phyloP scores from a whole-genome alignment of 208 protist genomes.

The Herpetomonas muscarum region DNA sequence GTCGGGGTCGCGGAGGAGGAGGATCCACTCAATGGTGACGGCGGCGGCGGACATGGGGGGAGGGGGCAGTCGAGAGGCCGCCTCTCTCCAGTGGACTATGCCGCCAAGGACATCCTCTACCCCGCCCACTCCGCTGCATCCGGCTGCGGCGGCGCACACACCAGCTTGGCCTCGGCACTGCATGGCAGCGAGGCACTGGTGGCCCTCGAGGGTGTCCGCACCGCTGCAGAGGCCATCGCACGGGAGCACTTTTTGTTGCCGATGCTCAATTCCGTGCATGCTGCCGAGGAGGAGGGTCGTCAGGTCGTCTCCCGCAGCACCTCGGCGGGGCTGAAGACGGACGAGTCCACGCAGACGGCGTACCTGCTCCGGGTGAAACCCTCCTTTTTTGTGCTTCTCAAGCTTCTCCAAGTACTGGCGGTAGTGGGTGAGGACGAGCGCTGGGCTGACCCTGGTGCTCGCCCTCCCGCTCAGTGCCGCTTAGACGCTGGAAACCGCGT shows the following conservation, averaged over 20 bases:
- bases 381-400: slow-evolving; percentile 36
- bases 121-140: background rate
- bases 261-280: too few relatives aligned
- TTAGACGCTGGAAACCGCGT: slow-evolving; percentile 1
- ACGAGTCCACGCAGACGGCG: background rate
- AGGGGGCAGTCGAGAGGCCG: background rate
- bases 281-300: too few relatives aligned
- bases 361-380: slow-evolving; percentile 6
- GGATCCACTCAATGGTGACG: background rate
- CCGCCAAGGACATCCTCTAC: slow-evolving; percentile 1
- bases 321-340: background rate
- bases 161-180: background rate
- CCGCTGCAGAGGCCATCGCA: background rate
- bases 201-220: background rate
- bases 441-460: background rate
- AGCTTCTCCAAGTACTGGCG: slow-evolving; percentile 15
- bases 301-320: background rate
- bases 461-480: background rate
- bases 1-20: background rate
- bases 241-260: background rate
- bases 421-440: slow-evolving; percentile 12
- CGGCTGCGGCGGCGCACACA: background rate
- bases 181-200: background rate
- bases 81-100: background rate
- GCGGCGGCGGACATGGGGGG: background rate